Evolutionary conservation across 2,329 filamentous ascomycete species (phyloP).

Genomic region (Fusarium papillatum): DNA sequence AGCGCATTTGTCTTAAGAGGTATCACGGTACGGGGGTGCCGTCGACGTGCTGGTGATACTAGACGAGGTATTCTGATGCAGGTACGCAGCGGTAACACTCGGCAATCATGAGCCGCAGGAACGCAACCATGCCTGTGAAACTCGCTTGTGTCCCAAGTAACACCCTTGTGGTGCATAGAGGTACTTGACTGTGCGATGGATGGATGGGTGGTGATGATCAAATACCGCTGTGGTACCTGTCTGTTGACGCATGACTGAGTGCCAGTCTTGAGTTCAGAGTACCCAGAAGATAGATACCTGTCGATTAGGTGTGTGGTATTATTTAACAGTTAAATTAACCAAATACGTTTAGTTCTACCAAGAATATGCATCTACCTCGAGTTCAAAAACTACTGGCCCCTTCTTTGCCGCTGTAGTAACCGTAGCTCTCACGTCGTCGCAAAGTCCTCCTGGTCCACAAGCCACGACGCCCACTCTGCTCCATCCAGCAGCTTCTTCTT

Average conservation of each 20-base stretch:
- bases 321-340: not conserved
- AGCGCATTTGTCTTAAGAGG: too few species aligned
- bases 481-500: not conserved
- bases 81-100: not conserved
- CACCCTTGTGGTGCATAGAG: not conserved
- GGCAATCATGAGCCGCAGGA: not conserved
- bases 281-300: not conserved
- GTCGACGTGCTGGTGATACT: not conserved
- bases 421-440: not conserved
- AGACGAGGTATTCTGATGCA: not conserved
- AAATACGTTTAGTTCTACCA: not conserved
- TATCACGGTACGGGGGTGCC: not conserved
- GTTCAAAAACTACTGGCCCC: not conserved
- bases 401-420: not conserved
- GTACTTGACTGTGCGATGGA: not conserved
- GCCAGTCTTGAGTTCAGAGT: not conserved
- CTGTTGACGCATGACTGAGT: not conserved
- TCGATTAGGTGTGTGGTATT: not conserved
- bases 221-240: not conserved
- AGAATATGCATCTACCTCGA: constrained; percentile 1
- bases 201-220: not conserved
- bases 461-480: not conserved
- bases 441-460: not conserved
- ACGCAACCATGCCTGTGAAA: not conserved
- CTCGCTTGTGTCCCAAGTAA: not conserved